Base-by-base conservation (phyloP, 2,329 filamentous ascomycete species). In the Alternaria hordeiaustralica region DNA sequence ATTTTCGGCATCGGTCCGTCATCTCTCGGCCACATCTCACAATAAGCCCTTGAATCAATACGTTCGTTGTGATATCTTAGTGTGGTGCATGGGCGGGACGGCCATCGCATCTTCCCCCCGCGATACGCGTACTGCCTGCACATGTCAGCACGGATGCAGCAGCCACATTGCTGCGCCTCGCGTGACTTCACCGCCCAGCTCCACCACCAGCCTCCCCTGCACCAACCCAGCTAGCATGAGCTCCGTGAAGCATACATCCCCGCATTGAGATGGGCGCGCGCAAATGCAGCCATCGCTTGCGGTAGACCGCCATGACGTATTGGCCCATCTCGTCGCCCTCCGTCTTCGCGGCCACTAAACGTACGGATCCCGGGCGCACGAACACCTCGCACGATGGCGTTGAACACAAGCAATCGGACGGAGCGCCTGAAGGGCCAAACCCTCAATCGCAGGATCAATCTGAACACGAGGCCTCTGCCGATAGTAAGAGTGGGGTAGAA, bases 271-370 rank as follows among this genome's bases (percentile, higher is more conserved):
- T 75, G 75, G 67, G 68, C 70, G 66, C 69, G 78, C 71, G 72
- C 76, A 75, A 71, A 79, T 79, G 78, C 72, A 75, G 75, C 72
- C 63, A 71, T 72, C 73, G 71, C 71, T 73, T 74, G 73, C 61
- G 70, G 71, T 75, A 78, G 73, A 76, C 75, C 75, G 78, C 78
- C 78, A 81, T 81, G 85, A 96, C 96, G 93, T 96, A 96, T 87
- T 96, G 93, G 93, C 93, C 93, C 76, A 88, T 94, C 80, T 92
- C 92, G 80, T 92, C 92, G 79, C 92, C 93, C 77, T 89, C 90
- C 79, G 89, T 94, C 79, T 95, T 93, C 84, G 90, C 92, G 77
- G 91, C 91, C 73, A 92, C 86, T 83, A 92, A 88, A 82, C 87
- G 87, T 76, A 85, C 86, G 78, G 81, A 84, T 70, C 80, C 84